Evolutionary conservation across 192 early-diverging fungal species (phyloP), one percentile per base, ranked within the genome.

Genomic region (Gonapodya sp.): DNA sequence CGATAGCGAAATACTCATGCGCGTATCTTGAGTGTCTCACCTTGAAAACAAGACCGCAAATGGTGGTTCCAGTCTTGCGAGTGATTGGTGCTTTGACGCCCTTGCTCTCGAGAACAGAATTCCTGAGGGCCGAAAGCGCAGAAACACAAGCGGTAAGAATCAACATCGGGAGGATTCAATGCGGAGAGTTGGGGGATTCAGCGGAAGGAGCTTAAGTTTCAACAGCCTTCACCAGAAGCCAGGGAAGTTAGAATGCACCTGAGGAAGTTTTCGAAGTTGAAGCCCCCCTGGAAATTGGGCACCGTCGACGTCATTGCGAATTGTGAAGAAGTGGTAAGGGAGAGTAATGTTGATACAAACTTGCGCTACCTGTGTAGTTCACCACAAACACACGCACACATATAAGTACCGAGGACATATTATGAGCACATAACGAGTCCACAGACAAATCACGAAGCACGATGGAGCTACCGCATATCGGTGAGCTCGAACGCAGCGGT

Each of bases 1-100:
- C n/a, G n/a, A n/a, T n/a, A n/a, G n/a, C n/a, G n/a, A n/a, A n/a
- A n/a, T n/a, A n/a, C n/a, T n/a, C n/a, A n/a, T n/a, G n/a, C n/a
- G n/a, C n/a, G n/a, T n/a, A n/a, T n/a, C n/a, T n/a, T n/a, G n/a
- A n/a, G n/a, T n/a, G 31, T 31, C 78, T 77, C 82, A 94, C 93
- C 86, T 97, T 96, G 92, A 88, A 99, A 36, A 97, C 88, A 35
- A 95, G 83, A 36, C 96, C 97, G 73, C 95, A 95, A 87, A 99
- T 98, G 16, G 97, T 99, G 1, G 97, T 99, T 84, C 97, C 97
- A 1, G 97, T 99, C 85, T 93, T 96, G 79, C 92, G 96, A 0
- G 94, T 89, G 78, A 92, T 94, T 64, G 97, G 95, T 35, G 90
- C 81, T 82, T 89, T 90, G 80, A 89, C 84, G 78, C 96, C 97